Conservation (phyloP, 495 filamentous ascomycete species). For the Sordaria brevicollis region DNA sequence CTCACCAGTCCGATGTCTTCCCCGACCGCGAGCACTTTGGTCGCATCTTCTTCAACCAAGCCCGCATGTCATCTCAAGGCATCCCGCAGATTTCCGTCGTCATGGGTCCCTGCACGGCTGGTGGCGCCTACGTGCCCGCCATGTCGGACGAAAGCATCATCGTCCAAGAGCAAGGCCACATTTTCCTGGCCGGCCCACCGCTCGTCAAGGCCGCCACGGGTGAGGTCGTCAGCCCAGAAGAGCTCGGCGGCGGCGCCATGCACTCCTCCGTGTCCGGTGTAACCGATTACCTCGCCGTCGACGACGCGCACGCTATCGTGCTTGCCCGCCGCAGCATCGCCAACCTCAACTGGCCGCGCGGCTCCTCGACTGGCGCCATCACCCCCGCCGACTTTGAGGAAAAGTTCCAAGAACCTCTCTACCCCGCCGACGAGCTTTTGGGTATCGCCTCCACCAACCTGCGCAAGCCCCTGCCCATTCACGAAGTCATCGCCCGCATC, state of each 20-base stretch:
- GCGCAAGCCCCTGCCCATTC: conserved; percentile 68
- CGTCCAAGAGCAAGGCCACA: conserved; percentile 86
- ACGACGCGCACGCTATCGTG: conserved; percentile 87
- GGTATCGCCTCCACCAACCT: conserved; percentile 88
- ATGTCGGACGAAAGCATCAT: conserved; percentile 99
- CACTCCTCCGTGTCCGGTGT: conserved; percentile 91
- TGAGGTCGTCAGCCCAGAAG: conserved; percentile 85
- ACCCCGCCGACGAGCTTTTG: conserved; percentile 68
- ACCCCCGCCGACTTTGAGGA: conserved; percentile 8
- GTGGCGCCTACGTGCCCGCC: conserved; percentile 89
- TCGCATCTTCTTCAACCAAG: conserved; percentile 97
- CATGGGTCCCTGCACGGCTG: conserved; percentile 96
- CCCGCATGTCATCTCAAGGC: conserved; percentile 72
- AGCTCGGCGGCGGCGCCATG: conserved; percentile 85
- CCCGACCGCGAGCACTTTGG: conserved; percentile 93
- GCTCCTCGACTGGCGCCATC: conserved; percentile 5
- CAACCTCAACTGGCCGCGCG: conserved; percentile 75
- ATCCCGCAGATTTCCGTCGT: conserved; percentile 94
- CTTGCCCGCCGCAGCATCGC: conserved; percentile 73
- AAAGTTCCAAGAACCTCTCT: conserved; percentile 56
- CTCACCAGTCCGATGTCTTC: conserved; percentile 94
- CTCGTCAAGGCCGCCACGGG: conserved; percentile 95
- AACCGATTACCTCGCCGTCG: conserved; percentile 88
- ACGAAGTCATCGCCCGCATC: conserved; percentile 88
- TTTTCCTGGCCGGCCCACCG: conserved; percentile 91